Conservation (phyloP, 2,329 filamentous ascomycete genomes). For the Penicillium concentricum region DNA sequence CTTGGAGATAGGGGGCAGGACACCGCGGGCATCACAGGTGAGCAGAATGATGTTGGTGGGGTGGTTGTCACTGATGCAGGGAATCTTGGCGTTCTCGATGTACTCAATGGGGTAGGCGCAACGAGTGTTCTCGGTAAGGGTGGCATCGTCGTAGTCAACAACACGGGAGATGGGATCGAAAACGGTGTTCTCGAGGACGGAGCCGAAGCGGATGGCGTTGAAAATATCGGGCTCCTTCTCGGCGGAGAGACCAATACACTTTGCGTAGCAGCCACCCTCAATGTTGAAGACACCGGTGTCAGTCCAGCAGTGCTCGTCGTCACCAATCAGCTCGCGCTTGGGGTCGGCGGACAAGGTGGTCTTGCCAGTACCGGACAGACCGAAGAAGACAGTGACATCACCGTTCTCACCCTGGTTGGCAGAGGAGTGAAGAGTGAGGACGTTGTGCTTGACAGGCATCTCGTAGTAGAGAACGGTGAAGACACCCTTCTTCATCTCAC, state of each 20-base stretch:
- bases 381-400: slow-evolving; percentile 99
- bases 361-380: slow-evolving; percentile 97
- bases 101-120: slow-evolving; percentile 99
- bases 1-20: slow-evolving; percentile 96
- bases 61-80: slow-evolving; percentile 82
- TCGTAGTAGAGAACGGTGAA: slow-evolving; percentile 99
- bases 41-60: slow-evolving; percentile 97
- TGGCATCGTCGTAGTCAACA: slow-evolving; percentile 94
- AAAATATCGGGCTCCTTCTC: slow-evolving; percentile 99
- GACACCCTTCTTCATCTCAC: slow-evolving; percentile 97
- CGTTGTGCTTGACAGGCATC: slow-evolving; percentile 99
- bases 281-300: slow-evolving; percentile 99
- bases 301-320: slow-evolving; percentile 99
- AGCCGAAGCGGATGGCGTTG: slow-evolving; percentile 92
- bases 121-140: slow-evolving; percentile 96
- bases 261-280: slow-evolving; percentile 98
- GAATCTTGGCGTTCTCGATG: slow-evolving; percentile 98
- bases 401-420: slow-evolving; percentile 94
- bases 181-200: slow-evolving; percentile 97
- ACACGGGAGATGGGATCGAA: slow-evolving; percentile 86
- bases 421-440: slow-evolving; percentile 95
- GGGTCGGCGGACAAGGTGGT: slow-evolving; percentile 96
- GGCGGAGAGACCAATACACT: slow-evolving; percentile 93
- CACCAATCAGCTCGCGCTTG: slow-evolving; percentile 92
- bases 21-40: slow-evolving; percentile 95